A percentile compares a stretch with the other conserved stretches of the same genome.
phyloP scores from a whole-genome alignment of 768 basidiomycete genomes.

The Coprinopsis marcescibilis region DNA sequence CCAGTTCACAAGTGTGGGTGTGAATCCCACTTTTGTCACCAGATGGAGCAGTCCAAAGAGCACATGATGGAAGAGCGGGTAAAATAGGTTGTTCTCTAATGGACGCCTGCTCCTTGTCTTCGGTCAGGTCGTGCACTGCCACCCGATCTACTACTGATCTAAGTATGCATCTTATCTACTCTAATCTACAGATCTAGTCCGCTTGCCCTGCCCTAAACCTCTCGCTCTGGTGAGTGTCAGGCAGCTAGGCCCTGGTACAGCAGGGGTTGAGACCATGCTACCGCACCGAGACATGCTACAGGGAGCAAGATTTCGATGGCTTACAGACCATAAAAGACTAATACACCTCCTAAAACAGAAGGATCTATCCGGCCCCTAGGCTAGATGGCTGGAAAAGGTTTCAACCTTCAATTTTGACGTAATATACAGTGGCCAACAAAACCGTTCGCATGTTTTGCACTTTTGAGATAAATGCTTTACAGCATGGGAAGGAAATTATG shows the following conservation, averaged over 20 bases:
- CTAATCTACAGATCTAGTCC: too few relatives aligned
- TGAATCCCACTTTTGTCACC: too few relatives aligned
- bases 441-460: constrained; percentile 20
- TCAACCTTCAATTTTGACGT: constrained; percentile 31
- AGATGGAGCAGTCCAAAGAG: too few relatives aligned
- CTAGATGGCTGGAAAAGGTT: constrained; percentile 21
- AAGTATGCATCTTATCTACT: too few relatives aligned
- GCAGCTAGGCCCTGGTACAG: too few relatives aligned
- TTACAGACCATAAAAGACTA: constrained; percentile 28
- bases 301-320: constrained; percentile 21
- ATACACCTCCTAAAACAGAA: constrained; percentile 23
- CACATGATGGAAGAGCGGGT: too few relatives aligned
- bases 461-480: constrained; percentile 29
- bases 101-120: too few relatives aligned
- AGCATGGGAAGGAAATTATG: constrained; percentile 23
- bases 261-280: constrained; percentile 29
- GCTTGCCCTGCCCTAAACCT: too few relatives aligned
- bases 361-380: constrained; percentile 27
- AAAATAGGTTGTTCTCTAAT: too few relatives aligned
- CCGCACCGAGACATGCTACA: constrained; percentile 21
- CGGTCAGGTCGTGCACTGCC: too few relatives aligned
- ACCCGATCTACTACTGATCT: too few relatives aligned
- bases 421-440: constrained; percentile 16
- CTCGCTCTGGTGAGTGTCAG: too few relatives aligned
- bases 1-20: constrained; percentile 34